phyloP scores from a whole-genome alignment of 371 early-diverging fungal species.

The Umbelopsis sp. region DNA sequence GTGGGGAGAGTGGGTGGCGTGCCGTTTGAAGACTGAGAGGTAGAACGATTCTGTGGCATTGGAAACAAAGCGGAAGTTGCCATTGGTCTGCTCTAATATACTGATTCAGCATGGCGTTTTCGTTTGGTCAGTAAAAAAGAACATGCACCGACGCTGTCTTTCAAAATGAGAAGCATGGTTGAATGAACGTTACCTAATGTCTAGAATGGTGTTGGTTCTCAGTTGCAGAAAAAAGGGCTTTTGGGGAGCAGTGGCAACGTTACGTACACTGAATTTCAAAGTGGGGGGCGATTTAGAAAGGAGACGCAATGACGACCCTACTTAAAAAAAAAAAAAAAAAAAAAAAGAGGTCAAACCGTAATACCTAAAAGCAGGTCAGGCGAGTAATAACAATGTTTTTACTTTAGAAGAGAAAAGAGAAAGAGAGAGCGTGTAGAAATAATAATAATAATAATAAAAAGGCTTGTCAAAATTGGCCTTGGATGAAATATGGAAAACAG shows the following conservation, averaged over 20 bases:
- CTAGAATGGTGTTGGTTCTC: no score
- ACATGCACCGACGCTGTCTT: not conserved
- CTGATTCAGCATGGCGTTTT: not conserved
- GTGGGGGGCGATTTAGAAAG: no score
- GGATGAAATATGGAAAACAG: no score
- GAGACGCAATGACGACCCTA: no score
- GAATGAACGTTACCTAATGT: no score
- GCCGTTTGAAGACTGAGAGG: not conserved
- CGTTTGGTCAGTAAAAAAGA: not conserved
- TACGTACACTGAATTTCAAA: no score
- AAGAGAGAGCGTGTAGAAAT: not conserved
- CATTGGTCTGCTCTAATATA: not conserved
- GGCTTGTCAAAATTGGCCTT: no score
- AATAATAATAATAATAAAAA: no score
- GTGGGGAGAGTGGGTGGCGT: not conserved
- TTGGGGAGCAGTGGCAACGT: no score
- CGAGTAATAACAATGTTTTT: not conserved
- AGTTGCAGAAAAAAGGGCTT: no score
- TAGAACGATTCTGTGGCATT: not conserved
- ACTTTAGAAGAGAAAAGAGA: not conserved
- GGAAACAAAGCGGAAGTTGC: slow-evolving; percentile 1
- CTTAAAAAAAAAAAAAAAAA: no score
- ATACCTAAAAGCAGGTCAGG: slow-evolving; percentile 9
- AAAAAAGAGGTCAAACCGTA: no score
- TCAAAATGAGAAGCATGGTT: not conserved